These are phyloP conservation scores for Pterocarpus santalinus DNA, from an alignment of 306 rosid genomes.

Conservation along the genomic window DNA sequence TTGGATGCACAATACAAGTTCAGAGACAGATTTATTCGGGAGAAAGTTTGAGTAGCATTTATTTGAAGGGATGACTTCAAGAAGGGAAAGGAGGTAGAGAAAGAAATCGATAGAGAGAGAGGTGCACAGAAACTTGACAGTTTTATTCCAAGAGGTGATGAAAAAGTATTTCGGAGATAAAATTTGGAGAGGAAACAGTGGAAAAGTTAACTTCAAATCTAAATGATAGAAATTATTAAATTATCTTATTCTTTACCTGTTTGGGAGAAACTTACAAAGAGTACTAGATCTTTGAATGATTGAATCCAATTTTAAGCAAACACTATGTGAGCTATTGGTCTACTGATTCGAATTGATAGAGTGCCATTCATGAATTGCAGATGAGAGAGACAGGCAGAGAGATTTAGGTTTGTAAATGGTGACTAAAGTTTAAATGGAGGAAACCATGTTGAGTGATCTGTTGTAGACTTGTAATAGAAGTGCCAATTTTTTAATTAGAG, in stretches of 20 bases:
- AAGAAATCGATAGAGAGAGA: constrained; percentile 9
- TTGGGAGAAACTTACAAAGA: constrained; percentile 5
- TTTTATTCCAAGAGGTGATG: neutral
- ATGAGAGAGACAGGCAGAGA: neutral
- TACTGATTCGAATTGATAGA: constrained; percentile 10
- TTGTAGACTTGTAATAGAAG: constrained; percentile 1
- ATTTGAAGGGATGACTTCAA: neutral
- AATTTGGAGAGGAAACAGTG: neutral
- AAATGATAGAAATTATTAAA: neutral
- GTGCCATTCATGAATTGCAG: constrained; percentile 32
- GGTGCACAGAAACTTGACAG: neutral
- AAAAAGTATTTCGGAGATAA: neutral
- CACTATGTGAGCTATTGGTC: constrained; percentile 8
- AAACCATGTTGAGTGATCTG: constrained; percentile 10
- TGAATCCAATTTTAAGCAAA: constrained; percentile 41
- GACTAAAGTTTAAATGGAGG: constrained; percentile 23
- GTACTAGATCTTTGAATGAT: constrained; percentile 14
- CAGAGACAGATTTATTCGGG: constrained; percentile 19
- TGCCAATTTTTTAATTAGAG: constrained; percentile 1
- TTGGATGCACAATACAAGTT: constrained; percentile 6
- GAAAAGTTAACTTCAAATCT: neutral
- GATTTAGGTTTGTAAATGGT: constrained; percentile 1
- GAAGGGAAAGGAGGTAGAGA: constrained; percentile 7
- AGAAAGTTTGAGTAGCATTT: constrained; percentile 5
- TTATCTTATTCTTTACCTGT: neutral